Percentiles rank a stretch among this genome's conserved stretches.
These are phyloP conservation scores for Cryptococcus amylolentus DNA, from an alignment of 1,284 basidiomycete genomes.

Conservation along the genomic window DNA sequence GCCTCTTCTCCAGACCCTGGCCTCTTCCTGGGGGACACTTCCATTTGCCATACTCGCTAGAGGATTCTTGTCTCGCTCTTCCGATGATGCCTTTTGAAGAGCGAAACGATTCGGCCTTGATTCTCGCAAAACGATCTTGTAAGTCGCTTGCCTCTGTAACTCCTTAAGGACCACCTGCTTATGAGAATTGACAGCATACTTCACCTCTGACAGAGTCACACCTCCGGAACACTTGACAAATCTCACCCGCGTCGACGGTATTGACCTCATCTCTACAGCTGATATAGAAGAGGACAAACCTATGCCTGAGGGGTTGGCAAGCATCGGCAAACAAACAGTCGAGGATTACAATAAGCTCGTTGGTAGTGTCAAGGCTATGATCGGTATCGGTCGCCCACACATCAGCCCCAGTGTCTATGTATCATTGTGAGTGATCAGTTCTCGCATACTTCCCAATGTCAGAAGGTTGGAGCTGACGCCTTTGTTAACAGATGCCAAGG, in stretches of 20 bases:
- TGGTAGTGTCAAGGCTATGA: constrained; percentile 27
- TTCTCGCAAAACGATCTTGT: constrained; percentile 42
- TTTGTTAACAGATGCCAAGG: constrained; percentile 36
- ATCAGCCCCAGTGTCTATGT: constrained; percentile 41
- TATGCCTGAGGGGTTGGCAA: constrained; percentile 31
- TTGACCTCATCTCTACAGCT: constrained; percentile 29
- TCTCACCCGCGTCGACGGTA: constrained; percentile 9
- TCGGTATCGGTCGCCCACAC: constrained; percentile 37
- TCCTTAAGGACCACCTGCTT: not conserved
- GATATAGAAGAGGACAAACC: constrained; percentile 19
- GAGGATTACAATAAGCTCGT: constrained; percentile 31
- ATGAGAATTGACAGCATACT: constrained; percentile 13
- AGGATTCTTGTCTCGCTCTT: constrained; percentile 32
- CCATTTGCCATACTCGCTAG: constrained; percentile 40
- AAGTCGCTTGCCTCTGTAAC: constrained; percentile 4
- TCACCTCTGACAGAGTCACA: constrained; percentile 11
- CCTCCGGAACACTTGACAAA: constrained; percentile 21
- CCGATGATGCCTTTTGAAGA: constrained; percentile 24
- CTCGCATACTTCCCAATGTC: not conserved
- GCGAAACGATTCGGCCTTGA: constrained; percentile 31
- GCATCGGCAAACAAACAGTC: constrained; percentile 19
- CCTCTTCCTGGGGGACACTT: constrained; percentile 32
- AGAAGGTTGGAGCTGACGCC: not conserved
- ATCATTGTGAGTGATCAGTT: constrained; percentile 36
- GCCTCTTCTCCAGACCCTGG: constrained; percentile 28